Base-by-base conservation (phyloP, 2,329 filamentous ascomycete genomes). In the Monosporascus sp. region DNA sequence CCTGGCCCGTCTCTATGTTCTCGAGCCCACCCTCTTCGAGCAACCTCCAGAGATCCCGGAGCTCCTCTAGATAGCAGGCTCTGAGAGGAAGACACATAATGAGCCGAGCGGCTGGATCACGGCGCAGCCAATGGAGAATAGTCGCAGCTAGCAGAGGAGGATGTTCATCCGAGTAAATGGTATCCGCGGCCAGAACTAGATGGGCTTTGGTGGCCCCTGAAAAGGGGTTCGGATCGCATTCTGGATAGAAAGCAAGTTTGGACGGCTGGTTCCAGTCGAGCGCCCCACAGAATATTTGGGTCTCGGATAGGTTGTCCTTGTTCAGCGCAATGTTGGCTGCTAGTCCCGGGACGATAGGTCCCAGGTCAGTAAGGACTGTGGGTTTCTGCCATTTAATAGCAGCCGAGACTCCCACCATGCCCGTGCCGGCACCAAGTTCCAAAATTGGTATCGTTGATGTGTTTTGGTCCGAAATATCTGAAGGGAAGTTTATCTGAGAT, bases 121-220 rank as follows among this genome's bases (percentile, higher is more conserved):
- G 56, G 9, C 63, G 56, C 11, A 76, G 61, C 70, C 73, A 73
- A 5, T 59, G 57, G 20, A 62, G 48, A n/a, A 74, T 66, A 2
- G 69, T 67, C 19, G 63, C 59, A 3, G 64, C 60, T 3, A 76
- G 60, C 40, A 76, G 56, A 40, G 65, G 62, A 3, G 73, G 72
- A 51, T 76, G 73, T 19, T 73, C 70, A 27, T 72, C 69, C 7
- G 63, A 66, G 57, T 76, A 76, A 14, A 73, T 62, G 1, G 70
- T 72, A 52, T 76, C 73, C 6, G 73, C 73, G 1, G 72, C 72
- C 2, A 76, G 58, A 31, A 76, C 68, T 17, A 74, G 59, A 27
- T 63, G 62, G 22, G 71, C 66, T 55, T 68, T 69, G 31, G 53
- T 54, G 9, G 56, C 53, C 9, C 52, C 57, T 5, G 56, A 56